These are phyloP conservation scores for Amanita fuliginea DNA, from an alignment of 768 basidiomycete species.

Conservation along the genomic window DNA sequence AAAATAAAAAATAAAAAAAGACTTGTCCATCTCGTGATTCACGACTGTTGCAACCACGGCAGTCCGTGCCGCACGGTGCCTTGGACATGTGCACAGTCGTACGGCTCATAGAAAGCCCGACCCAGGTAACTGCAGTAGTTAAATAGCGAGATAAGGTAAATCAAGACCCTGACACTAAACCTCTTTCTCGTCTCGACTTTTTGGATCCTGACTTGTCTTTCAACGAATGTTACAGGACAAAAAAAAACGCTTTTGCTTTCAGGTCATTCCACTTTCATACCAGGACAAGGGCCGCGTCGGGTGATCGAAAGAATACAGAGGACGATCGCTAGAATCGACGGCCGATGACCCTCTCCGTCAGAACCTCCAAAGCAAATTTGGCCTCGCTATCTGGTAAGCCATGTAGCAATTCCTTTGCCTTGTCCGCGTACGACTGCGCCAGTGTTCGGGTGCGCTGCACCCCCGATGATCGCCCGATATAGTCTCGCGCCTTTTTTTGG, in stretches of 20 bases:
- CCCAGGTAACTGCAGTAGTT: not conserved
- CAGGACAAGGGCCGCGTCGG: not conserved
- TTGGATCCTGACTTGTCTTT: not conserved
- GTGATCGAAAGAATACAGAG: not conserved
- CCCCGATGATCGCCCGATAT: constrained; percentile 71
- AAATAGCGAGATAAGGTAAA: not conserved
- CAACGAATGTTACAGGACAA: not conserved
- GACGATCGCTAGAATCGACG: constrained; percentile 25
- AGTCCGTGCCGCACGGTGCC: not conserved
- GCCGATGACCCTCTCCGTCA: constrained; percentile 68
- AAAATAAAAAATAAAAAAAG: too few species aligned
- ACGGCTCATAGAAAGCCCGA: not conserved
- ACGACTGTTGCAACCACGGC: not conserved
- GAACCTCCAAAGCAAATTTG: constrained; percentile 57
- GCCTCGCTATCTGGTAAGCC: constrained; percentile 79
- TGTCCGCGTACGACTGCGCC: constrained; percentile 66
- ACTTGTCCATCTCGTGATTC: not conserved
- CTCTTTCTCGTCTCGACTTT: not conserved
- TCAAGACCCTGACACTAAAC: not conserved
- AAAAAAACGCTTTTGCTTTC: not conserved
- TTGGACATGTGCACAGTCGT: not conserved
- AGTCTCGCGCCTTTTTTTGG: constrained; percentile 48
- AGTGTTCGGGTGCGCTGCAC: constrained; percentile 72
- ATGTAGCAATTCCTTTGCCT: constrained; percentile 64
- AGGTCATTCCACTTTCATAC: not conserved